Evolutionary conservation across 1,284 basidiomycete species (phyloP).

Genomic region (Cystobasidiaceae sp.): DNA sequence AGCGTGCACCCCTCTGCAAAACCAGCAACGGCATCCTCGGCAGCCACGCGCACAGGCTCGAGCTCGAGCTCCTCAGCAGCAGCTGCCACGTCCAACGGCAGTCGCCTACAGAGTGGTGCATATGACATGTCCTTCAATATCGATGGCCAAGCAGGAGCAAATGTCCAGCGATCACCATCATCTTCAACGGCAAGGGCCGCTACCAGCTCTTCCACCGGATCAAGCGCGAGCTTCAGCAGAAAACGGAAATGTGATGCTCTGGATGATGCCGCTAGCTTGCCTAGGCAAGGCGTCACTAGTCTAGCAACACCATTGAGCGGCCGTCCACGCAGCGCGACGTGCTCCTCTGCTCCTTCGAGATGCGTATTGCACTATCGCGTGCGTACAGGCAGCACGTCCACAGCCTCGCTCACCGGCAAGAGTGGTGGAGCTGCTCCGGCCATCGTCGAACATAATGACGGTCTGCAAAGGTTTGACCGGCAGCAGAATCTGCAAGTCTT

Average conservation of each 20-base stretch:
- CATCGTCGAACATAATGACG: no score
- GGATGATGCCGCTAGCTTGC: neutral
- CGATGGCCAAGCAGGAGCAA: neutral
- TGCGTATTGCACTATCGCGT: no score
- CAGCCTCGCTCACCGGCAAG: no score
- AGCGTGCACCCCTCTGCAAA: neutral
- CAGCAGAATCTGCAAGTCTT: no score
- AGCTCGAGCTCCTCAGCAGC: neutral
- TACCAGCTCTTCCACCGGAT: neutral
- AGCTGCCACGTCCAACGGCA: neutral
- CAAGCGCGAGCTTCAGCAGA: neutral
- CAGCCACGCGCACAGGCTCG: neutral
- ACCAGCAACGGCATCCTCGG: neutral
- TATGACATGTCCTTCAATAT: neutral
- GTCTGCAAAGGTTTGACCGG: no score
- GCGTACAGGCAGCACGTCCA: neutral
- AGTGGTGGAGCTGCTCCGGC: no score
- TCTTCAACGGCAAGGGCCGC: neutral
- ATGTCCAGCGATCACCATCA: neutral
- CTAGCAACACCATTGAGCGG: neutral
- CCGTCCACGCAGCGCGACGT: constrained; percentile 4
- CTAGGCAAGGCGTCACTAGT: neutral
- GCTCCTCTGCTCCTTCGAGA: neutral
- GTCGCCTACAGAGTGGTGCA: neutral
- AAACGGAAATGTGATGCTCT: constrained; percentile 9